Evolutionary conservation across 495 filamentous ascomycete genomes (phyloP), one percentile per base, ranked within the genome.

Genomic region (Talaromyces liani): DNA sequence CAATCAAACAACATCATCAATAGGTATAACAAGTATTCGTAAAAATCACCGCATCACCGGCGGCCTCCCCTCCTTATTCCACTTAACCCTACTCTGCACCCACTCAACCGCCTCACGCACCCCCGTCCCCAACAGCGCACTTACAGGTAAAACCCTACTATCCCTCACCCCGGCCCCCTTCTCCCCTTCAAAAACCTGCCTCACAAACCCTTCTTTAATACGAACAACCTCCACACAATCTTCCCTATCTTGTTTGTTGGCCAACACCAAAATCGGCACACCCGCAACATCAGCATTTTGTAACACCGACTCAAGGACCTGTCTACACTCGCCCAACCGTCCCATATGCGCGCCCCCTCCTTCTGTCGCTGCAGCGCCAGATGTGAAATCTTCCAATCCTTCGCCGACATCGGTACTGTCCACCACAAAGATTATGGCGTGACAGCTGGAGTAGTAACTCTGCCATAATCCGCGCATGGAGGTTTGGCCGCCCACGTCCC

Each of bases 171-270:
- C 88, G 8, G 81, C 84, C 0, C 92, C 91, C 71, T 91, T 89
- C 69, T 94, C 92, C 2, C 95, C 93, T 77, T 98, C 92, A 75
- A 98, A 94, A 8, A 97, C 92, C 74, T 88, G 90, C 71, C 93
- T 86, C 53, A 97, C 91, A 20, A 98, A 79, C 0, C 94, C 93
- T 73, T 98, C 94, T 79, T 98, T 98, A 71, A 98, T 94, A 63
- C 91, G 80, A 34, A 97, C 92, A 3, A 97, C 95, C 80, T 98
- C 95, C 54, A 98, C 89, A 68, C 93, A 97, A 73, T 98, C 95
- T 71, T 98, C 94, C 2, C 93, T 80, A 73, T 98, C 94, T 75
- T 98, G 94, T 73, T 98, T 98, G 72, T 98, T 98, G 47, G 94
- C 94, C 65, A 98, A 75, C 54, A 98, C 91, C 45, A 98, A 78